A percentile compares a stretch with the other conserved stretches of the same genome.
These are phyloP conservation scores for Podospora conica DNA, from an alignment of 495 filamentous ascomycete species.

Conservation along the genomic window DNA sequence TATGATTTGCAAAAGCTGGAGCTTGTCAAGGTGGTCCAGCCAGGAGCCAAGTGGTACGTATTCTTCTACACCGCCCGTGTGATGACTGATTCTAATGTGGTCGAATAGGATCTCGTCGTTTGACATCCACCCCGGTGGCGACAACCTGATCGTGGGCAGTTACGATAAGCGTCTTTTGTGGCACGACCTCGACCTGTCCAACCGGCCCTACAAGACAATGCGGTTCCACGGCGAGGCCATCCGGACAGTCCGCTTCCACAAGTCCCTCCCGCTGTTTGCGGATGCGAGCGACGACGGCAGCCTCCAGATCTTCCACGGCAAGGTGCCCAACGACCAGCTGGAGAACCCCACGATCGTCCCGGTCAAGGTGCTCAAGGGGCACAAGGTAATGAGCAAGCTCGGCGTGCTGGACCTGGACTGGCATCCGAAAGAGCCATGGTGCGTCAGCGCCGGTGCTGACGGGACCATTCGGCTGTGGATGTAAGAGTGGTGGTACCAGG, in stretches of 20 bases:
- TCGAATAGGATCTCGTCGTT: constrained; percentile 78
- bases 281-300: constrained; percentile 91
- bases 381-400: constrained; percentile 70
- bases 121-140: constrained; percentile 85
- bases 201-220: constrained; percentile 88
- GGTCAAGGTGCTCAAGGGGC: constrained; percentile 86
- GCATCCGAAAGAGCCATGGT: constrained; percentile 90
- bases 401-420: constrained; percentile 93
- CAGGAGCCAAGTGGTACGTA: constrained; percentile 61
- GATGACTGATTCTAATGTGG: neutral
- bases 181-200: constrained; percentile 93
- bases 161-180: constrained; percentile 92
- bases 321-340: constrained; percentile 86
- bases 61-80: neutral
- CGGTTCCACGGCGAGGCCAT: constrained; percentile 91
- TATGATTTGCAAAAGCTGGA: constrained; percentile 89
- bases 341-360: constrained; percentile 95
- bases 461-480: constrained; percentile 57
- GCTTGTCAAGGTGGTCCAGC: constrained; percentile 83
- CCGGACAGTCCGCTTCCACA: constrained; percentile 78
- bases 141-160: constrained; percentile 87
- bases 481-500: constrained; percentile 13
- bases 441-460: constrained; percentile 89
- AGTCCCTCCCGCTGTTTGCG: constrained; percentile 80
- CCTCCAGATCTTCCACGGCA: constrained; percentile 93